Percentiles rank a stretch among this genome's conserved stretches.
Conservation (phyloP, 345 rosid genomes). For the Eucalyptus pauciflora region DNA sequence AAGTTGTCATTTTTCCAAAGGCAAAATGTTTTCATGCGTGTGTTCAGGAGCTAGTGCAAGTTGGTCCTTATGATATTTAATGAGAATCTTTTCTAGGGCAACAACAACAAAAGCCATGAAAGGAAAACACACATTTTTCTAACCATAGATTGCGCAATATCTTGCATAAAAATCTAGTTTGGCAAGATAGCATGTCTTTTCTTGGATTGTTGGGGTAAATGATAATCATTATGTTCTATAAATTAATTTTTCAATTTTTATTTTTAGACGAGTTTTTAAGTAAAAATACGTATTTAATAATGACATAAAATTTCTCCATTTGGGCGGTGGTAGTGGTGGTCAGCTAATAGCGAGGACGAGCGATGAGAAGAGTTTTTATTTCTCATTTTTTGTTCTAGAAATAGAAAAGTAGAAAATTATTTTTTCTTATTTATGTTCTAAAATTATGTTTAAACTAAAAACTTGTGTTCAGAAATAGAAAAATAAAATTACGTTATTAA, state of each 20-base stretch:
- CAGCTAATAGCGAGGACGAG: rapidly evolving
- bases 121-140: background rate
- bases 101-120: background rate
- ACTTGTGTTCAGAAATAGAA: too few relatives aligned
- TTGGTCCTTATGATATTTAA: background rate
- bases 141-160: background rate
- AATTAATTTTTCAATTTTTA: too few relatives aligned
- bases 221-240: too few relatives aligned
- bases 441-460: too few relatives aligned
- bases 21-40: background rate
- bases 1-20: background rate
- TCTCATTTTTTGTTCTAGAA: too few relatives aligned
- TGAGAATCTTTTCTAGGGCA: background rate
- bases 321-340: rapidly evolving
- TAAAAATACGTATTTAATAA: too few relatives aligned
- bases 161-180: background rate
- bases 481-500: too few relatives aligned
- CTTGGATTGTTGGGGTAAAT: background rate
- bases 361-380: too few relatives aligned
- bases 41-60: background rate
- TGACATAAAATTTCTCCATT: too few relatives aligned
- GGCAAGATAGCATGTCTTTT: background rate
- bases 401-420: too few relatives aligned
- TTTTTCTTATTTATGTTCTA: too few relatives aligned
- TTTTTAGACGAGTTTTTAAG: too few relatives aligned